Evolutionary conservation across 371 early-diverging fungal genomes (phyloP), one percentile per base, ranked within the genome.

Genomic region (Lichtheimia ramosa): DNA sequence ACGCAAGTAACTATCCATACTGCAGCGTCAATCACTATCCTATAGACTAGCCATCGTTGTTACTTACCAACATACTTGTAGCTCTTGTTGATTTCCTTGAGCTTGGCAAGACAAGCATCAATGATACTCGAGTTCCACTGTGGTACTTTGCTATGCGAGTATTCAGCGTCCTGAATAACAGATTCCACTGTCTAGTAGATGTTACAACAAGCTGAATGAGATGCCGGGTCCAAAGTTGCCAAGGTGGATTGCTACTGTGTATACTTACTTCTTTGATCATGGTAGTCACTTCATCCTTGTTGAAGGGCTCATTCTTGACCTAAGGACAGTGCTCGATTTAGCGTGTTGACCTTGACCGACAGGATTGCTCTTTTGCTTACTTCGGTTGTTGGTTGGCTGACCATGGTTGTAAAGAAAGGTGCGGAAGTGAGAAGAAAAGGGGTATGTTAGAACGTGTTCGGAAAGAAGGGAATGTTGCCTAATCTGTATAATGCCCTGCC

Each of bases 51-150:
- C 6, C 18, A 39, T 25, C 2, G 3, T 2, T 18, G 25, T 18
- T 14, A 41, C 75, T 41, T 71, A 88, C 90, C 89, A 58, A 91
- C 75, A 66, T 89, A 91, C 73, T 91, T 91, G 68, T 85, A 88
- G 14, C 83, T 84, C 62, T 86, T 85, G 67, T 84, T 87, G 46
- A 83, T 72, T 23, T 69, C 75, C 14, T 84, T 81, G 46, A 91
- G 73, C 62, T 77, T 85, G 63, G 86, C 86, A 24, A 91, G 61
- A 15, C 82, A 79, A 24, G 71, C 82, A 56, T 89, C 89, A 43
- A 89, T 83, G 58, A 91, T 85, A 51, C 77, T 75, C 3, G 82
- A 74, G 60, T 85, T 89, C 91, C 90, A 89, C 41, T 74, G 77
- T 41, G 82, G 77, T 5, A 89, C 90, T 64, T 89, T 88, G 56